phyloP scores from a whole-genome alignment of 345 rosid species.

The Abelmoschus esculentus region DNA sequence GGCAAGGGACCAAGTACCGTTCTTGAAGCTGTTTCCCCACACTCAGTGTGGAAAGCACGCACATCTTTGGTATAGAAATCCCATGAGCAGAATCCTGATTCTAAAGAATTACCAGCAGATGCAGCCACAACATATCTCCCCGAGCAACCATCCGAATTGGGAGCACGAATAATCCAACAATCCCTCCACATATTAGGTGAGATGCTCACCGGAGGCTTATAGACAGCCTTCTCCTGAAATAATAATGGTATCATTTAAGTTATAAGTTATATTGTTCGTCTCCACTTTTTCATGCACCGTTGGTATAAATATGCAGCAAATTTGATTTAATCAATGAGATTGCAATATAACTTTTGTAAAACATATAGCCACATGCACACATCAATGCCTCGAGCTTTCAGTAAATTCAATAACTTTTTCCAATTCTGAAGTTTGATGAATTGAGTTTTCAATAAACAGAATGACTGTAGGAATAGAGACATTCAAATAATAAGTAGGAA shows the following conservation, averaged over 20 bases:
- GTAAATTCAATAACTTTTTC: neutral
- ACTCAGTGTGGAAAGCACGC: slow-evolving; percentile 58
- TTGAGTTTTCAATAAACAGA: neutral
- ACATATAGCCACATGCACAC: neutral
- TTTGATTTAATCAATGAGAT: neutral
- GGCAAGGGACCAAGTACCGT: slow-evolving; percentile 69
- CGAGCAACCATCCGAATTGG: slow-evolving; percentile 87
- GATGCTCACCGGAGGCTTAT: slow-evolving; percentile 58
- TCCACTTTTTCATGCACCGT: slow-evolving; percentile 1
- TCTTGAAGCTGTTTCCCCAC: slow-evolving; percentile 53
- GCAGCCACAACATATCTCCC: slow-evolving; percentile 94
- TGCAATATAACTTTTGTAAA: neutral
- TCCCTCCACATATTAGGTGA: slow-evolving; percentile 81
- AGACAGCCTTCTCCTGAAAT: slow-evolving; percentile 75
- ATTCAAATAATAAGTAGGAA: neutral
- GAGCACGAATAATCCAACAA: slow-evolving; percentile 95
- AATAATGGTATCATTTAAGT: slow-evolving; percentile 9
- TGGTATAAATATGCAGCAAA: neutral
- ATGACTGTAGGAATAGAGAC: neutral
- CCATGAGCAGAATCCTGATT: slow-evolving; percentile 98
- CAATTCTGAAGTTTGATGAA: neutral
- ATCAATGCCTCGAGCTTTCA: neutral
- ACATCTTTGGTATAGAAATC: slow-evolving; percentile 85
- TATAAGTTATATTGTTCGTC: neutral
- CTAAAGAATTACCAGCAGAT: slow-evolving; percentile 83